phyloP scores from a whole-genome alignment of 1,284 basidiomycete species.

The Marasmius tenuissimus region DNA sequence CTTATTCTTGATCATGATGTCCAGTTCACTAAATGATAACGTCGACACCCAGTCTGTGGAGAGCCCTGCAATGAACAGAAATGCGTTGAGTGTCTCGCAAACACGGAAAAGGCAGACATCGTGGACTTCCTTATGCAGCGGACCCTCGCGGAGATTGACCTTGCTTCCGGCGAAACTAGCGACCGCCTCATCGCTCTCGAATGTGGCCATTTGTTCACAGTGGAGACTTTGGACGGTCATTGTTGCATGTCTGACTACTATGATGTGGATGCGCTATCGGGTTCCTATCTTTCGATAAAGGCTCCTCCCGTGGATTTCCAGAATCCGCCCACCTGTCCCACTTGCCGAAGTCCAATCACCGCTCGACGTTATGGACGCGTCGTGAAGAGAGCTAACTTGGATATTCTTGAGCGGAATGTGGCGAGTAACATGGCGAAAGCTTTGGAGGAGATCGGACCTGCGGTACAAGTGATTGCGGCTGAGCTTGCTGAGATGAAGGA shows the following conservation, averaged over 20 bases:
- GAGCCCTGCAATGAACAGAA: constrained; percentile 61
- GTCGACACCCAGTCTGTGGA: constrained; percentile 54
- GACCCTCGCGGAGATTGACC: constrained; percentile 49
- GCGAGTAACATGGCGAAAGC: constrained; percentile 40
- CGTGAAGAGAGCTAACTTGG: constrained; percentile 51
- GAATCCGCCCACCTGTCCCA: constrained; percentile 53
- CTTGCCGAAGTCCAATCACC: constrained; percentile 51
- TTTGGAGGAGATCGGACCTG: constrained; percentile 21
- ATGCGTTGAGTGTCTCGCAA: constrained; percentile 52
- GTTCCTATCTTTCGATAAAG: constrained; percentile 42
- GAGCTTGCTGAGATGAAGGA: constrained; percentile 9
- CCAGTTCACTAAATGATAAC: constrained; percentile 1
- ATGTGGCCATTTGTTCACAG: constrained; percentile 69
- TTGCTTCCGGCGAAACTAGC: constrained; percentile 40
- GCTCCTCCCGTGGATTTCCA: constrained; percentile 41
- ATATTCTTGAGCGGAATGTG: constrained; percentile 53
- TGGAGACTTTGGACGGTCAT: constrained; percentile 68
- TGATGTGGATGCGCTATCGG: constrained; percentile 24
- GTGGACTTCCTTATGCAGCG: constrained; percentile 62
- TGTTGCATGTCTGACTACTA: constrained; percentile 59
- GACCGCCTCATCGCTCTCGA: constrained; percentile 58
- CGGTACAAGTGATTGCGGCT: constrained; percentile 22
- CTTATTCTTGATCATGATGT: not conserved
- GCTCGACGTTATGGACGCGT: constrained; percentile 54
- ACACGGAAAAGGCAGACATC: constrained; percentile 38